These are phyloP conservation scores for Gaultheria prostrata DNA, from an alignment of 148 eudicot genomes.

Conservation along the genomic window DNA sequence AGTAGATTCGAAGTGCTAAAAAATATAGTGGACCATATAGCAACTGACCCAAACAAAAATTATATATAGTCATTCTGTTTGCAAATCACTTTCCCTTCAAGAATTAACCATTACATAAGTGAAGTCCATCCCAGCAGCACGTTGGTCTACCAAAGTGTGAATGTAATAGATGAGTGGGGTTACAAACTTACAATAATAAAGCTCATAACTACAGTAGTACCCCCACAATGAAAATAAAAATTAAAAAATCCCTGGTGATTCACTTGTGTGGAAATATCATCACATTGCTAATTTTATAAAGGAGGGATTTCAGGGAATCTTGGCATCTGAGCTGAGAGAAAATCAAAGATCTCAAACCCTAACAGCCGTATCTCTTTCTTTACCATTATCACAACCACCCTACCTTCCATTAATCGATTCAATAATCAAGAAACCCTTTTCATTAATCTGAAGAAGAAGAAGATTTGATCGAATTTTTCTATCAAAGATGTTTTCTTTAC, in stretches of 20 bases:
- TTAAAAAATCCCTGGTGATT: neutral
- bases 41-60: too few relatives aligned
- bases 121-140: neutral
- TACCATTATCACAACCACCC: neutral
- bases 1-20: too few relatives aligned
- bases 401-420: neutral
- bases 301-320: neutral
- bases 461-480: neutral
- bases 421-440: neutral
- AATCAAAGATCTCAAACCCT: neutral
- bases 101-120: too few relatives aligned
- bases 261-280: neutral
- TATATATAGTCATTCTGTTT: neutral
- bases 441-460: neutral
- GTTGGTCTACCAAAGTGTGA: neutral
- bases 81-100: neutral
- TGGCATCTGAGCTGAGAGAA: neutral
- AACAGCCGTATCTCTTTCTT: slow-evolving; percentile 6
- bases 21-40: too few relatives aligned
- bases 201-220: neutral
- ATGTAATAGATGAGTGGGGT: neutral
- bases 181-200: too few relatives aligned
- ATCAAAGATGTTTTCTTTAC: slow-evolving; percentile 21
- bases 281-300: neutral
- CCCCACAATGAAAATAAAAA: neutral